These are phyloP conservation scores for Leccinellum rugosiceps DNA, from an alignment of 768 basidiomycete genomes.

Conservation along the genomic window DNA sequence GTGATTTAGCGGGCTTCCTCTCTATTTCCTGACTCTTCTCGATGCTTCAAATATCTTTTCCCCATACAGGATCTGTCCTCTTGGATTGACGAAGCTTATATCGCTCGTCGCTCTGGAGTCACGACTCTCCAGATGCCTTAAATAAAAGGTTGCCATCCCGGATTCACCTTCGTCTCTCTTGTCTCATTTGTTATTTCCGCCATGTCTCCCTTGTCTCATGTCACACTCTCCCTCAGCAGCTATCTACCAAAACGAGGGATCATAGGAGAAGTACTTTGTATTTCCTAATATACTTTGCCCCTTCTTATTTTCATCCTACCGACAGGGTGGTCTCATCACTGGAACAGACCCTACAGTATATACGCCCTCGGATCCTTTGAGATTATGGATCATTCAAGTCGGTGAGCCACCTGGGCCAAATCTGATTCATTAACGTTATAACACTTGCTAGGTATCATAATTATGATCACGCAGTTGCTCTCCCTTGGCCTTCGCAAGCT, in stretches of 20 bases:
- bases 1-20: not conserved
- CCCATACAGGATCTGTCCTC: not conserved
- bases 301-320: slow-evolving; percentile 3
- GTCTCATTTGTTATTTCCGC: slow-evolving; percentile 23
- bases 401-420: slow-evolving; percentile 40
- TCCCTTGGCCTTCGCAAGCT: slow-evolving; percentile 68
- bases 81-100: not conserved
- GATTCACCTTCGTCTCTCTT: not conserved
- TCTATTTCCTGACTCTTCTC: not conserved
- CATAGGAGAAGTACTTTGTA: slow-evolving; percentile 21
- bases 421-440: slow-evolving; percentile 1
- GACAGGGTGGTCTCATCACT: slow-evolving; percentile 68
- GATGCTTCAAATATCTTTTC: not conserved
- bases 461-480: slow-evolving; percentile 75
- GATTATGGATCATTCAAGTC: slow-evolving; percentile 76
- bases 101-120: not conserved
- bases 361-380: slow-evolving; percentile 65
- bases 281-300: not conserved
- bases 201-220: slow-evolving; percentile 44
- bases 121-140: not conserved
- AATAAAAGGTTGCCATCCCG: not conserved
- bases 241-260: slow-evolving; percentile 8
- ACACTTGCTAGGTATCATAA: slow-evolving; percentile 62
- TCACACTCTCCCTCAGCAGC: slow-evolving; percentile 27
- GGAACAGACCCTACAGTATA: slow-evolving; percentile 71